Evolutionary conservation across 306 rosid species (phyloP), one percentile per base, ranked within the genome.

Genomic region (Cucurbita argyrosperma): DNA sequence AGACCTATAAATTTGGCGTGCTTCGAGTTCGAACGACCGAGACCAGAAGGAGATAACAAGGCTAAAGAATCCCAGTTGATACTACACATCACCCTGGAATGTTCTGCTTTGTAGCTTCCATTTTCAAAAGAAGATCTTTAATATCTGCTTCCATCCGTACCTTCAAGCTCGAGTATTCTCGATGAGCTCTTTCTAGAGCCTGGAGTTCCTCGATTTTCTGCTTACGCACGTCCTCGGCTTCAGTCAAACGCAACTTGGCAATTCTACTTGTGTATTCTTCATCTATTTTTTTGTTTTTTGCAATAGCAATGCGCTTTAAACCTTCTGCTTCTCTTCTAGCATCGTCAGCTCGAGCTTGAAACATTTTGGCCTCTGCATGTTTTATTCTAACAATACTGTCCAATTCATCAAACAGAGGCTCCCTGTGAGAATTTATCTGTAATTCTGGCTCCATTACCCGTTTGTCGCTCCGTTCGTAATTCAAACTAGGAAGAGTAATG

Each of bases 271-370:
- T 71, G 75, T 85, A 91, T 76, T 95, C 99, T 78, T 95, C 96
- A 49, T 91, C 97, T 57, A 84, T 77, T 80, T 88, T 91, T 82
- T 88, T 97, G 77, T 82, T 89, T 87, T 95, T 95, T 38, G 97
- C 92, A 55, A 85, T 74, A 56, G 96, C 89, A 79, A 95, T 95
- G 76, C 91, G 90, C 50, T 87, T 90, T 83, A 95, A 81, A 72
- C 90, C 96, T 78, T 91, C 97, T 13, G 99, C 96, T 56, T 91
- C 97, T 65, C 92, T 89, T 85, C 96, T 91, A 56, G 99, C 99
- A 37, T 89, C 96, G 49, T 95, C 97, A 1, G 99, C 92, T 26
- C 92, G 95, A 13, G 90, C 55, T 61, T 95, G 99, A 77, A 95
- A 95, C 97, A 95, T 88, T 81, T 89, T 85, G 21, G 97, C 97